Conservation (phyloP, 805 yeast species). For the Priceomyces melissophilus region DNA sequence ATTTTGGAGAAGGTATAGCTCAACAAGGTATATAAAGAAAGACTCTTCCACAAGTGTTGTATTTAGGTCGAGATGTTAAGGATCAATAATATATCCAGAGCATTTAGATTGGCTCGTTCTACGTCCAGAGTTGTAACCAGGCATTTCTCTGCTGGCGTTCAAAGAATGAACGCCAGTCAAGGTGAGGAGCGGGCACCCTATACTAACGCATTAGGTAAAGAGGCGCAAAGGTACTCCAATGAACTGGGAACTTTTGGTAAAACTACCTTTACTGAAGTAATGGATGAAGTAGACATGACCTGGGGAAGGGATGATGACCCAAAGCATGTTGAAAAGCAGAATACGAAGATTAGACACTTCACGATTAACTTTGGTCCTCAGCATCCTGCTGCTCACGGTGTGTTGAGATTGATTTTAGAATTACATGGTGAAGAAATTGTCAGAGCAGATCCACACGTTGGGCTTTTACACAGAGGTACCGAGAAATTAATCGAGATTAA, state of each 20-base stretch:
- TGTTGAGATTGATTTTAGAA: slow-evolving; percentile 79
- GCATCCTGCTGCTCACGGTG: slow-evolving; percentile 95
- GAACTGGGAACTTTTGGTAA: slow-evolving; percentile 33
- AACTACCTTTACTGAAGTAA: slow-evolving; percentile 43
- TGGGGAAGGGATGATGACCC: slow-evolving; percentile 45
- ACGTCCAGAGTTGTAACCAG: slow-evolving; percentile 5
- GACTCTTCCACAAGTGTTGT: too few relatives aligned
- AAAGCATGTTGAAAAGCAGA: slow-evolving; percentile 38
- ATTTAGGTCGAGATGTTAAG: slow-evolving; percentile 20
- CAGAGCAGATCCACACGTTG: slow-evolving; percentile 86
- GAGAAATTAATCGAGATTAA: slow-evolving; percentile 84
- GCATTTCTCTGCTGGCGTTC: slow-evolving; percentile 14
- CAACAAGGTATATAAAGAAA: neutral
- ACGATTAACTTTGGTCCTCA: slow-evolving; percentile 91
- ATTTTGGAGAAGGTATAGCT: neutral
- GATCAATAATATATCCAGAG: slow-evolving; percentile 14
- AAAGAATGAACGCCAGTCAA: slow-evolving; percentile 18
- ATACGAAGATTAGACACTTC: slow-evolving; percentile 72
- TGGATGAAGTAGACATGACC: slow-evolving; percentile 45
- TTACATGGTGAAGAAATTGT: slow-evolving; percentile 86
- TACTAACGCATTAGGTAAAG: slow-evolving; percentile 36
- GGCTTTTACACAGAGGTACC: slow-evolving; percentile 83
- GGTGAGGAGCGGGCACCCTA: slow-evolving; percentile 30
- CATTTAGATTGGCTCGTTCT: slow-evolving; percentile 9
- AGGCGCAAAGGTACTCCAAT: slow-evolving; percentile 32